Base-by-base conservation (phyloP, 805 yeast species). In the Metschnikowia baotianmanensis region DNA sequence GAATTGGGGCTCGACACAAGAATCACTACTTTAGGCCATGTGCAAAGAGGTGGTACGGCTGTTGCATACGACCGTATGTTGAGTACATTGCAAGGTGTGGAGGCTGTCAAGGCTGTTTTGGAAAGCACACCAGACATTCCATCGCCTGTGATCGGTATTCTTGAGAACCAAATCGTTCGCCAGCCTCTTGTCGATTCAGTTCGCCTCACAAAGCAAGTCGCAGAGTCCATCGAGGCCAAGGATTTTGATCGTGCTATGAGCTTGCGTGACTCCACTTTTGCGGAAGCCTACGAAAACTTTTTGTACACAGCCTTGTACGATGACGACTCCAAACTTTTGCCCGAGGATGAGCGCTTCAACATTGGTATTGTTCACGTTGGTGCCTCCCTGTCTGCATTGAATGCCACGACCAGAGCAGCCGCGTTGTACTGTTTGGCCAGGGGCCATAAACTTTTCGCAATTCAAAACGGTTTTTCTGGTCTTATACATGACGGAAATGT, bases 31-130 rank as follows among this genome's bases (percentile, higher is more conserved):
- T 73, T 93, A 54, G 99, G 99, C 40, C 99, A 93, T 63, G 97
- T 93, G 40, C 99, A 93, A 73, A 80, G 99, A 68, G 99, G 99
- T 70, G 99, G 99, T 65, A 79, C 96, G 33, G 97, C 99, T 18
- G 96, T 90, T 40, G 97, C 98, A 2, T 87, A 76, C 55, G 99
- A 93, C 63, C 79, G 99, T 60, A 65, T 84, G 59, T 67, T 93
- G 54, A 96, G 97, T 28, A 91, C 99, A 13, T 63, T 91, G 52
- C 99, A 93, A 71, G 99, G 98, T 65, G 96, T 91, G 30, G 98
- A 89, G 56, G 98, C 99, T 7, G 95, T 93, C 16, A 82, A 84
- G 46, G 98, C 98, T 2, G 91, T 93, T 15, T 72, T 93, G 53
- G 89, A 84, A 38, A 72, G 84, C 40, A 87, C 95, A 8, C 96